Evolutionary conservation across 176 grass and related monocot species (phyloP), one percentile per base, ranked within the genome.

Genomic region (Poa annua): DNA sequence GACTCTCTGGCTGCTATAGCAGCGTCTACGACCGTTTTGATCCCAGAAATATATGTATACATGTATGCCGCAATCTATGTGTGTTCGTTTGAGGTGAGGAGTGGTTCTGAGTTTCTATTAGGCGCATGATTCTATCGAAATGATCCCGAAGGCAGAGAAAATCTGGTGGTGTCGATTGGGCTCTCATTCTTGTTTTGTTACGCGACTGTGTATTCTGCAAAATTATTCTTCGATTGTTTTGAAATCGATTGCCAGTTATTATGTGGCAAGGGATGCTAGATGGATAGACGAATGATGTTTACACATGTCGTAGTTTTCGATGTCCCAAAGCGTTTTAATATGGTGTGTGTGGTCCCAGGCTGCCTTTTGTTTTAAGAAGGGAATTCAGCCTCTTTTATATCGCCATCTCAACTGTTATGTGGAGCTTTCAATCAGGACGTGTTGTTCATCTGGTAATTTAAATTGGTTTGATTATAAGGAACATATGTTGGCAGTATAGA

Each of bases 211-310:
- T 29, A 29, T 29, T 29, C 29, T 39, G 76, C 65, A 0, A 66
- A 38, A 12, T 15, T 60, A 29, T 17, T 59, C 45, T 39, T 65
- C 4, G 4, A 71, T 32, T 15, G 8, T 70, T 9, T 70, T 9
- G 15, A 39, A 60, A 59, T 69, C 76, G 29, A 52, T 76, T 42
- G 36, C 9, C 1, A n/a, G 2, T 6, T 12, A 66, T 51, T 73
- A 32, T 17, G 36, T 54, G 55, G 32, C 8, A 64, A 56, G 17
- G 44, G 17, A 65, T 67, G 20, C 32, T 74, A 66, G 48, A 16
- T 74, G 56, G 20, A 59, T 70, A 50, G 39, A 25, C 4, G 17
- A n/a, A 84, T 84, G 75, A 55, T 84, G 75, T 84, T 45, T 45
- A 36, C 74, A 38, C 14, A 62, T 76, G 52, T 29, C 10, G 17